A percentile compares a stretch with the other conserved stretches of the same genome.
phyloP scores from a whole-genome alignment of 2,329 filamentous ascomycete species.

The Plenodomus tracheiphilus region DNA sequence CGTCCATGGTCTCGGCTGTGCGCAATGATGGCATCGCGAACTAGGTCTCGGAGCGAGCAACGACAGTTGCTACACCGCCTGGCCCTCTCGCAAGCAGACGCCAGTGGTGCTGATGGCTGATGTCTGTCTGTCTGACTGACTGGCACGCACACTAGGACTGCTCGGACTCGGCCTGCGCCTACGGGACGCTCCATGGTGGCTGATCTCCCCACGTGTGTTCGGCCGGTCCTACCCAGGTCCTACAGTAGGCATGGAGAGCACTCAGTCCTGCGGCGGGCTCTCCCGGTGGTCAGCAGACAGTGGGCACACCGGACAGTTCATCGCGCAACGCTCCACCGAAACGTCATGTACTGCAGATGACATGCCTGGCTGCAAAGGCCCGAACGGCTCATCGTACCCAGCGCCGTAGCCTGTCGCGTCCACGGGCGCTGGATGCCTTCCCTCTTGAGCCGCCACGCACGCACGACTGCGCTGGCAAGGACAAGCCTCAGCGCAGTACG shows the following conservation, averaged over 20 bases:
- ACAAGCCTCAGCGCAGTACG: constrained; percentile 16
- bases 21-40: not conserved
- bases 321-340: constrained; percentile 6
- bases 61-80: no score
- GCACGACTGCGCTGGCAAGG: constrained; percentile 12
- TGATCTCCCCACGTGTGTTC: constrained; percentile 23
- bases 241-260: no score
- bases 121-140: not conserved
- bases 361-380: constrained; percentile 4
- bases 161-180: not conserved
- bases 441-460: not conserved
- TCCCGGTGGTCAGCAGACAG: constrained; percentile 21
- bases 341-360: constrained; percentile 17
- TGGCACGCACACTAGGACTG: no score
- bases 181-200: constrained; percentile 19
- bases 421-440: not conserved
- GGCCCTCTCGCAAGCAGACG: no score
- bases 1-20: not conserved
- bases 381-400: constrained; percentile 3
- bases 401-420: not conserved
- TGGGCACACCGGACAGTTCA: constrained; percentile 6
- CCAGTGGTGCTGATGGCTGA: not conserved
- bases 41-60: constrained; percentile 8
- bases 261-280: constrained; percentile 6
- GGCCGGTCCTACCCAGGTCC: no score